phyloP scores from a whole-genome alignment of 2,329 filamentous ascomycete genomes.

The Sclerotinia spermophila region DNA sequence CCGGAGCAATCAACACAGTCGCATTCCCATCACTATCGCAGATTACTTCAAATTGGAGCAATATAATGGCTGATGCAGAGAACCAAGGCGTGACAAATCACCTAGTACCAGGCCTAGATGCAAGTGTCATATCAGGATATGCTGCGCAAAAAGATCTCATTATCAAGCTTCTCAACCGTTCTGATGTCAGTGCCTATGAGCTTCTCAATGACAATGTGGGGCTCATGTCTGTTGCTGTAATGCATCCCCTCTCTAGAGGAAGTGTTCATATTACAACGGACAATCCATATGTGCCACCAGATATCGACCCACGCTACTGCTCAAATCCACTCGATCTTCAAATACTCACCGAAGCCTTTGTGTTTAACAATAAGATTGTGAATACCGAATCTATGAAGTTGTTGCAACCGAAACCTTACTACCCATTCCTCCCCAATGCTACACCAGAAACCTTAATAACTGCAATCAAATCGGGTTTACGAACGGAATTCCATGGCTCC shows the following conservation, averaged over 20 bases:
- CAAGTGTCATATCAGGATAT: conserved; percentile 28
- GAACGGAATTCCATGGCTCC: conserved; percentile 31
- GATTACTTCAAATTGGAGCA: conserved; percentile 25
- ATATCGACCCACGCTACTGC: conserved; percentile 44
- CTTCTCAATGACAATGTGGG: conserved; percentile 30
- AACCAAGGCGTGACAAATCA: conserved; percentile 24
- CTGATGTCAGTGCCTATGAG: conserved; percentile 30
- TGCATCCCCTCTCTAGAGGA: conserved; percentile 55
- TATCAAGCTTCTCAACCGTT: conserved; percentile 21
- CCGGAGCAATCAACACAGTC: conserved; percentile 32
- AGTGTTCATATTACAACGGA: conserved; percentile 50
- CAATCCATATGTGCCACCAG: conserved; percentile 41
- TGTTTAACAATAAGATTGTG: conserved; percentile 30
- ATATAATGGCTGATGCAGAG: conserved; percentile 25
- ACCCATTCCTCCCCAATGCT: conserved; percentile 26
- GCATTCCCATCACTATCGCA: conserved; percentile 31
- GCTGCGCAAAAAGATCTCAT: conserved; percentile 27
- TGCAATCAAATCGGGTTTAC: conserved; percentile 25
- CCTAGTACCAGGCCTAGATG: conserved; percentile 26
- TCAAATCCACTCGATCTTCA: conserved; percentile 31
- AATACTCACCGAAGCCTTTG: conserved; percentile 27
- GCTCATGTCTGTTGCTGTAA: conserved; percentile 37
- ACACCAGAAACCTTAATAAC: conserved; percentile 25
- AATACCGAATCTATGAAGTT: conserved; percentile 28
- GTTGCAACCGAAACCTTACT: conserved; percentile 26